Conservation (phyloP, 1,284 basidiomycete genomes). For the Cutaneotrichosporon dermatis region DNA sequence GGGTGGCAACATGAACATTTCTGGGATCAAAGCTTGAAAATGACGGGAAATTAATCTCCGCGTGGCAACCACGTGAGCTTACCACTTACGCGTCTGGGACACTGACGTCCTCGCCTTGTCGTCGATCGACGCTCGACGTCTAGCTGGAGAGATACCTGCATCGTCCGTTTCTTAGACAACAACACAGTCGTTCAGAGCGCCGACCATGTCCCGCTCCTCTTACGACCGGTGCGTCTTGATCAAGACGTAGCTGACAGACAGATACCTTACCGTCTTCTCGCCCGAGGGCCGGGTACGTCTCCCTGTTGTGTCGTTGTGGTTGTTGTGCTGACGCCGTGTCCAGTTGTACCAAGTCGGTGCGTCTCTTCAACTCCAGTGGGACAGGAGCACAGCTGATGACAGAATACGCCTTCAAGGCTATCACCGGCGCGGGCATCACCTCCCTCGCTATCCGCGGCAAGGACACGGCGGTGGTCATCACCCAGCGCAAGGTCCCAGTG, state of each 20-base stretch:
- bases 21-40: constrained; percentile 1
- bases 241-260: constrained; percentile 22
- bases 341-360: constrained; percentile 85
- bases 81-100: constrained; percentile 1
- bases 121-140: no score
- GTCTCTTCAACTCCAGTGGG: constrained; percentile 42
- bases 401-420: constrained; percentile 99
- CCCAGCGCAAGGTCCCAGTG: constrained; percentile 97
- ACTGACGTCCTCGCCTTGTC: constrained; percentile 14
- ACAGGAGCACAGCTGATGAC: constrained; percentile 1
- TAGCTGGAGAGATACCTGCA: no score
- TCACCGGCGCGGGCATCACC: constrained; percentile 92
- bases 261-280: constrained; percentile 53
- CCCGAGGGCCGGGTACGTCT: constrained; percentile 50
- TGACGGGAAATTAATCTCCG: constrained; percentile 4
- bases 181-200: neutral
- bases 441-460: constrained; percentile 88
- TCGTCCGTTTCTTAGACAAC: neutral
- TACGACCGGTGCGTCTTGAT: constrained; percentile 43
- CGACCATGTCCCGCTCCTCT: constrained; percentile 45
- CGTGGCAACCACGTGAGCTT: neutral
- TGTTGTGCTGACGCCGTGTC: neutral
- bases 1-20: constrained; percentile 8
- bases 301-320: neutral
- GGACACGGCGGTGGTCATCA: constrained; percentile 91